Conservation (phyloP, 1,284 basidiomycete species). For the Boletellus deceptivus region DNA sequence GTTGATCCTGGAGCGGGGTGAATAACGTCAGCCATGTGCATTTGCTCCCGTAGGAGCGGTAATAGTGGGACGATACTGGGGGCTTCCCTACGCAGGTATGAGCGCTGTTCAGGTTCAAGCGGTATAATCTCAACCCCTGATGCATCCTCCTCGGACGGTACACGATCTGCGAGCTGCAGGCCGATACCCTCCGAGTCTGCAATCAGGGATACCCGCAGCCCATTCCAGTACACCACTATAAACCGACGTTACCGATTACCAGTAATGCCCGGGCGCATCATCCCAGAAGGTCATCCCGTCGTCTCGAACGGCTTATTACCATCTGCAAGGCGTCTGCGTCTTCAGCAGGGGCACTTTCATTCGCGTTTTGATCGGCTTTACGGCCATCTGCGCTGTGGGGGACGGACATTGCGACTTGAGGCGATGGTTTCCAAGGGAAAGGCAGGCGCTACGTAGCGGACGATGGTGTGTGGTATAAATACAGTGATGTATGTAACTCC, state of each 20-base stretch:
- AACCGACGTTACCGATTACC: conserved; percentile 70
- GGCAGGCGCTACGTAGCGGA: not conserved
- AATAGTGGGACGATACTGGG: conserved; percentile 56
- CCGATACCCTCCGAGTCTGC: conserved; percentile 23
- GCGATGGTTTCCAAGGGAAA: not conserved
- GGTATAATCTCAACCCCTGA: conserved; percentile 88
- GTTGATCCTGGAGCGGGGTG: conserved; percentile 51
- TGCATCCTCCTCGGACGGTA: conserved; percentile 27
- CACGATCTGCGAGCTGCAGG: conserved; percentile 13
- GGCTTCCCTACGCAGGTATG: conserved; percentile 96
- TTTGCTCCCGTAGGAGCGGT: conserved; percentile 40
- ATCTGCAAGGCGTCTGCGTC: conserved; percentile 61
- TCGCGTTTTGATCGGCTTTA: conserved; percentile 7
- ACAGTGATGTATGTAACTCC: conserved; percentile 30
- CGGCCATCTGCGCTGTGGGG: conserved; percentile 8
- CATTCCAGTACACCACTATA: conserved; percentile 63
- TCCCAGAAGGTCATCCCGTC: conserved; percentile 32
- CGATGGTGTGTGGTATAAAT: conserved; percentile 31
- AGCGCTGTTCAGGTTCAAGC: conserved; percentile 93
- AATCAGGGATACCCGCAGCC: conserved; percentile 84
- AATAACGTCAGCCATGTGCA: conserved; percentile 47
- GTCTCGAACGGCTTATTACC: conserved; percentile 46
- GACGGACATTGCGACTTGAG: conserved; percentile 19
- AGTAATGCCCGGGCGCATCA: conserved; percentile 29
- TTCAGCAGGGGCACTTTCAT: conserved; percentile 11